Percentiles rank a stretch among this genome's conserved stretches.
phyloP scores from a whole-genome alignment of 306 rosid species.

The Quercus suber region DNA sequence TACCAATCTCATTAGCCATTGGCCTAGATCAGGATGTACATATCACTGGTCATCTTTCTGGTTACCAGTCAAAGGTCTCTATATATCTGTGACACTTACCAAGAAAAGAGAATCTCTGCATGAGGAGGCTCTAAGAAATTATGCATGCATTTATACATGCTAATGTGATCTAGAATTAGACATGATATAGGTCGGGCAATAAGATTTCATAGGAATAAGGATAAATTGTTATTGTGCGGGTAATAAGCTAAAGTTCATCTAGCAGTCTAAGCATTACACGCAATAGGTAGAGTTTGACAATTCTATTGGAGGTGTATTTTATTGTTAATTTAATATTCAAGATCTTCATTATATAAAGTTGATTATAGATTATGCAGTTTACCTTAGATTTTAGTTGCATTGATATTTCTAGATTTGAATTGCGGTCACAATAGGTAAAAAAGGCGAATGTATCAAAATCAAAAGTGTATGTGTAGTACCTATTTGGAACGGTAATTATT shows the following conservation, averaged over 20 bases:
- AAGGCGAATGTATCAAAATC: no score
- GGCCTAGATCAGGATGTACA: constrained; percentile 27
- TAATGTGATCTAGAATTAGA: not conserved
- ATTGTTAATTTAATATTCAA: not conserved
- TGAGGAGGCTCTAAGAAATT: not conserved
- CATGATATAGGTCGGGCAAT: not conserved
- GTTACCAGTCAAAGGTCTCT: not conserved
- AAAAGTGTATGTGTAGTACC: no score
- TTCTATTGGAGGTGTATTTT: not conserved
- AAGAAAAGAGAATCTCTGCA: not conserved
- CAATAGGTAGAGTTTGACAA: not conserved
- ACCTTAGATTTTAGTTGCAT: not conserved
- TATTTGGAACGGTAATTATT: not conserved
- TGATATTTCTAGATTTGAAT: no score
- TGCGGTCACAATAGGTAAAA: no score
- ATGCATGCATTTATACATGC: not conserved
- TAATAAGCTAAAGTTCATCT: constrained; percentile 19
- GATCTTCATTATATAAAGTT: not conserved
- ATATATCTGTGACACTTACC: no score
- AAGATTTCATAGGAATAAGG: not conserved
- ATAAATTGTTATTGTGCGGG: not conserved
- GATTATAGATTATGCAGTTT: not conserved
- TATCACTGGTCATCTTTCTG: constrained; percentile 5
- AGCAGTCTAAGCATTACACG: not conserved
- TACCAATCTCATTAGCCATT: constrained; percentile 76